These are phyloP conservation scores for Mycena indigotica DNA, from an alignment of 768 basidiomycete species.

Conservation along the genomic window DNA sequence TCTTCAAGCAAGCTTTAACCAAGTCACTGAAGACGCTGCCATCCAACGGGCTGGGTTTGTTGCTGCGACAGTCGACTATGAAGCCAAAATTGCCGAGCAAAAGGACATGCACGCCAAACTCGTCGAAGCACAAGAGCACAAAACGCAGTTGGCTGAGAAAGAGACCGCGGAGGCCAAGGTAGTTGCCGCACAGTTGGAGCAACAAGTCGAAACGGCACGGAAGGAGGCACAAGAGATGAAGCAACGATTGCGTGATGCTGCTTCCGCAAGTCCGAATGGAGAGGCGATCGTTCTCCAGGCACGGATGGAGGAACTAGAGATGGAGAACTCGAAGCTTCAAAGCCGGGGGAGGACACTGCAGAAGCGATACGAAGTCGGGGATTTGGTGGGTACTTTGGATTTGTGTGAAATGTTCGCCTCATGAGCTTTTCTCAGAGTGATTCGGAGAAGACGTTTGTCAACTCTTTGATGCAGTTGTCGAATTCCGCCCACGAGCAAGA, in stretches of 20 bases:
- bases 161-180: constrained; percentile 24
- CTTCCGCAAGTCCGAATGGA: constrained; percentile 15
- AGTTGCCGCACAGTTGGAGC: constrained; percentile 17
- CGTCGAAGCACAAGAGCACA: constrained; percentile 29
- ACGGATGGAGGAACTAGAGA: constrained; percentile 21
- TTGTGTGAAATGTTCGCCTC: not conserved
- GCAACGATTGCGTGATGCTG: constrained; percentile 10
- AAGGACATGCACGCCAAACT: constrained; percentile 22
- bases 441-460: constrained; percentile 52
- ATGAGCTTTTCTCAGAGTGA: constrained; percentile 44
- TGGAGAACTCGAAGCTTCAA: constrained; percentile 29
- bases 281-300: constrained; percentile 17
- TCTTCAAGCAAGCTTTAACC: constrained; percentile 27
- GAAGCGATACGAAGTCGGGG: constrained; percentile 46
- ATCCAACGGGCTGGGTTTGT: constrained; percentile 21
- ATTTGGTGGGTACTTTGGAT: constrained; percentile 41
- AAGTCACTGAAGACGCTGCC: constrained; percentile 32
- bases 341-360: constrained; percentile 32
- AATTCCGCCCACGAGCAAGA: constrained; percentile 55
- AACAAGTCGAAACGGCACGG: constrained; percentile 17
- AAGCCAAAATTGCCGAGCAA: constrained; percentile 33
- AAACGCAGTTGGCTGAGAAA: constrained; percentile 31
- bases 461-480: constrained; percentile 45
- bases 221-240: constrained; percentile 14
- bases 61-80: constrained; percentile 22